Evolutionary conservation across 78 protist species (phyloP).

Genomic region (Creolimax fragrantissima): DNA sequence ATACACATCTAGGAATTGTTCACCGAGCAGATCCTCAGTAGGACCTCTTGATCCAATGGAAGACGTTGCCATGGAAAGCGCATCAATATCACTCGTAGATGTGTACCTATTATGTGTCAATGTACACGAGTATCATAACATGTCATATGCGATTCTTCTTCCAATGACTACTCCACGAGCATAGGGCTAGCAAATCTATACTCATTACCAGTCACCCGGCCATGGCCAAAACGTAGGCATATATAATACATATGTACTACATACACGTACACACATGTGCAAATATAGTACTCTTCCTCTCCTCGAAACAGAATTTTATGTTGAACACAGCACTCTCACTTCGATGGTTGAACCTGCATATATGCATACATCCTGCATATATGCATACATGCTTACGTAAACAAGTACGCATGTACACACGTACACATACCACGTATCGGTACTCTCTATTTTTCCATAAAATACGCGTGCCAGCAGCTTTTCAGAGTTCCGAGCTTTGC

Average conservation of each 20-base stretch:
- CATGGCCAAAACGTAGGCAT: too few relatives aligned
- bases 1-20: background rate
- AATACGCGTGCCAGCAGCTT: too few relatives aligned
- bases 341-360: background rate
- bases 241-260: too few relatives aligned
- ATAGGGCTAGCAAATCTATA: too few relatives aligned
- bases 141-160: too few relatives aligned
- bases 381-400: background rate
- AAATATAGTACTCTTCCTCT: too few relatives aligned
- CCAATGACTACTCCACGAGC: too few relatives aligned
- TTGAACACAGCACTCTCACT: too few relatives aligned
- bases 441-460: background rate
- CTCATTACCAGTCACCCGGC: too few relatives aligned
- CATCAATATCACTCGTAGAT: background rate
- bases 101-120: background rate
- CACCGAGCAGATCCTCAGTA: background rate
- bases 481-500: too few relatives aligned
- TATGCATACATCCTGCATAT: background rate
- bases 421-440: background rate
- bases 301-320: too few relatives aligned
- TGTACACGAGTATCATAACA: background rate
- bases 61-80: background rate
- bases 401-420: background rate
- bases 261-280: too few relatives aligned
- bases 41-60: background rate